A percentile compares a stretch with the other conserved stretches of the same genome.
Conservation (phyloP, 228 moss, liverwort and hornwort genomes). For the Sphagnum magellanicum region DNA sequence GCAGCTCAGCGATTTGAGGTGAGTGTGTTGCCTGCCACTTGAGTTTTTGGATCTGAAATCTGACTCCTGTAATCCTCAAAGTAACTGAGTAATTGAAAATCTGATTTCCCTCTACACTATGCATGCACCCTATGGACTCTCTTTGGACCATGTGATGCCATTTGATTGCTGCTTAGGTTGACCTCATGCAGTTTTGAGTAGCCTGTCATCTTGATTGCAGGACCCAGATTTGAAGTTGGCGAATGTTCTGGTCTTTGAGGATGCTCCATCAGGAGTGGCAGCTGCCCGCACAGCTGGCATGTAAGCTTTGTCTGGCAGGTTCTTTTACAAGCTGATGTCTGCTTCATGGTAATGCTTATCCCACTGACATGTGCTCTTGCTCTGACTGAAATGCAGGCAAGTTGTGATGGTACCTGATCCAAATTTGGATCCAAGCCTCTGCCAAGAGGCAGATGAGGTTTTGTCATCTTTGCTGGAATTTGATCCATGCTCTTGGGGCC, state of each 20-base stretch:
- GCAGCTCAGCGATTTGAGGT: constrained; percentile 74
- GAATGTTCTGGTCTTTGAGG: constrained; percentile 85
- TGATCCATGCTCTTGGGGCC: constrained; percentile 67
- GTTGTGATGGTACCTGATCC: constrained; percentile 92
- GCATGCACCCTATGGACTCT: too few species aligned
- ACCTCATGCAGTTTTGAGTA: too few species aligned
- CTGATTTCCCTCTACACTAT: too few species aligned
- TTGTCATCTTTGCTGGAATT: constrained; percentile 70
- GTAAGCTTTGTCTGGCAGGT: constrained; percentile 32
- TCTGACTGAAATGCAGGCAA: constrained; percentile 38
- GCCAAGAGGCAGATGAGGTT: constrained; percentile 75
- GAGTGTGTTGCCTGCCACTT: not conserved
- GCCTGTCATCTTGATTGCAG: constrained; percentile 16
- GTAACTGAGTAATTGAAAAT: too few species aligned
- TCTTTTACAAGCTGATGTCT: not conserved
- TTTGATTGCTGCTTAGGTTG: too few species aligned
- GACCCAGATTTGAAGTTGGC: constrained; percentile 44
- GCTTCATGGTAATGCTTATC: not conserved
- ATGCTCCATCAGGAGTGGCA: constrained; percentile 84
- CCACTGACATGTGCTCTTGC: not conserved
- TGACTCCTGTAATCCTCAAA: not conserved
- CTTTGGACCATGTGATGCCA: too few species aligned
- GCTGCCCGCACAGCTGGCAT: constrained; percentile 84
- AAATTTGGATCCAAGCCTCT: constrained; percentile 52
- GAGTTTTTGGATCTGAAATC: not conserved